Conservation (phyloP, 768 basidiomycete genomes). For the Xerocomus brunneocitrinus region DNA sequence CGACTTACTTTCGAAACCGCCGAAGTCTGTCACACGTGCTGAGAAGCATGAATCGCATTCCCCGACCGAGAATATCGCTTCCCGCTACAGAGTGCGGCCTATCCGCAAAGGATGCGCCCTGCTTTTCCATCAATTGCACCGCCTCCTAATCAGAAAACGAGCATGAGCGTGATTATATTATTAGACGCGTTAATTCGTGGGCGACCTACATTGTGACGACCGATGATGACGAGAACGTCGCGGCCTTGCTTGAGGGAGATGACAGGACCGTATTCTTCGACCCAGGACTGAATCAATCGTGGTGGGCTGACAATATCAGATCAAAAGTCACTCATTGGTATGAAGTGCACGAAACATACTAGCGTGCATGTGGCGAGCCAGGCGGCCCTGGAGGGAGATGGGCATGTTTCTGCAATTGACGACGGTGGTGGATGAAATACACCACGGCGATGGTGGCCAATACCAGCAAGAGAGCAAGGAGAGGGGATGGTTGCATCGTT, state of each 20-base stretch:
- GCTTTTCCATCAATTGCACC: conserved; percentile 56
- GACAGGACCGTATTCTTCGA: conserved; percentile 25
- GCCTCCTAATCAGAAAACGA: conserved; percentile 28
- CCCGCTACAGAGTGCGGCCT: conserved; percentile 34
- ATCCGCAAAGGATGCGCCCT: conserved; percentile 44
- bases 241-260: conserved; percentile 22
- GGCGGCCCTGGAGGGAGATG: conserved; percentile 6
- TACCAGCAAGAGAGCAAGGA: not conserved
- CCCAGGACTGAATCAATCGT: conserved; percentile 20
- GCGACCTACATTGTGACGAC: conserved; percentile 16
- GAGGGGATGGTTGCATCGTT: not conserved
- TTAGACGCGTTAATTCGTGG: not conserved
- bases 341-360: conserved; percentile 3
- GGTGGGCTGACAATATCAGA: conserved; percentile 8
- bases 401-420: conserved; percentile 2
- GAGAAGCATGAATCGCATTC: conserved; percentile 52
- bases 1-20: conserved; percentile 47
- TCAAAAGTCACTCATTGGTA: not conserved
- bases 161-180: not conserved
- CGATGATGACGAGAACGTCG: conserved; percentile 25
- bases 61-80: conserved; percentile 53
- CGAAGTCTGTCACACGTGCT: conserved; percentile 53
- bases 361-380: conserved; percentile 17
- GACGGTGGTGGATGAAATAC: conserved; percentile 7
- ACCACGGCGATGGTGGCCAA: not conserved